A percentile compares a stretch with the other conserved stretches of the same genome.
These are phyloP conservation scores for Pythium biforme DNA, from an alignment of 352 stramenopile genomes.

Conservation along the genomic window DNA sequence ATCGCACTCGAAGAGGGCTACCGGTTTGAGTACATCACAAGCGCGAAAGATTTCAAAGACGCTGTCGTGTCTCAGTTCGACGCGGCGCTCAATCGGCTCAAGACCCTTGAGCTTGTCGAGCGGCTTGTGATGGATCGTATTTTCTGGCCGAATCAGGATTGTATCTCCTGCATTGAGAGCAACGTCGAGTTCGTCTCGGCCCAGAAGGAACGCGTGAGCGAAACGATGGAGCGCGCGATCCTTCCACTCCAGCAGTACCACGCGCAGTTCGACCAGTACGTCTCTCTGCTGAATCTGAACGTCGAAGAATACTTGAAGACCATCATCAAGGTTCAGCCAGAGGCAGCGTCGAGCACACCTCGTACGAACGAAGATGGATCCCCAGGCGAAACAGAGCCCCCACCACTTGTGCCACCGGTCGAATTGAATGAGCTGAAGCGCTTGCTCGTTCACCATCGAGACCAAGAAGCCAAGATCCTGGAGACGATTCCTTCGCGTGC, in stretches of 20 bases:
- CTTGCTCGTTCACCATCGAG: slow-evolving; percentile 58
- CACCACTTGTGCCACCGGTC: slow-evolving; percentile 55
- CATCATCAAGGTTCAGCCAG: slow-evolving; percentile 51
- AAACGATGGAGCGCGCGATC: slow-evolving; percentile 43
- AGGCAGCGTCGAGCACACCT: slow-evolving; percentile 21
- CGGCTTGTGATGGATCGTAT: slow-evolving; percentile 93
- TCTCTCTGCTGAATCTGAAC: slow-evolving; percentile 90
- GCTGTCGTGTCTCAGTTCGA: slow-evolving; percentile 80
- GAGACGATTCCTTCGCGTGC: slow-evolving; percentile 57
- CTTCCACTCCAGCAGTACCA: slow-evolving; percentile 76
- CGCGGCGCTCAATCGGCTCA: slow-evolving; percentile 67
- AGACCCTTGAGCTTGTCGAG: slow-evolving; percentile 90
- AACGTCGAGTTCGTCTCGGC: slow-evolving; percentile 56
- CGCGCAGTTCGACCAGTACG: slow-evolving; percentile 77
- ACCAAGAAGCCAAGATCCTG: slow-evolving; percentile 69
- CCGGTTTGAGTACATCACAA: slow-evolving; percentile 81
- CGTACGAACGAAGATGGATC: slow-evolving; percentile 29
- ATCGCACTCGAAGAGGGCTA: slow-evolving; percentile 45
- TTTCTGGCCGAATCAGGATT: slow-evolving; percentile 93
- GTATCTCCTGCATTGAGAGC: slow-evolving; percentile 81
- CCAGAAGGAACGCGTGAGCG: slow-evolving; percentile 52
- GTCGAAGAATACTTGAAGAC: slow-evolving; percentile 76
- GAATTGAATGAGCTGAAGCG: slow-evolving; percentile 74
- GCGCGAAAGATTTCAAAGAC: slow-evolving; percentile 61
- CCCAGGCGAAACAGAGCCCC: slow-evolving; percentile 39